A percentile compares a stretch with the other conserved stretches of the same genome.
These are phyloP conservation scores for Lathyrus oleraceus DNA, from an alignment of 306 rosid species.

Conservation along the genomic window DNA sequence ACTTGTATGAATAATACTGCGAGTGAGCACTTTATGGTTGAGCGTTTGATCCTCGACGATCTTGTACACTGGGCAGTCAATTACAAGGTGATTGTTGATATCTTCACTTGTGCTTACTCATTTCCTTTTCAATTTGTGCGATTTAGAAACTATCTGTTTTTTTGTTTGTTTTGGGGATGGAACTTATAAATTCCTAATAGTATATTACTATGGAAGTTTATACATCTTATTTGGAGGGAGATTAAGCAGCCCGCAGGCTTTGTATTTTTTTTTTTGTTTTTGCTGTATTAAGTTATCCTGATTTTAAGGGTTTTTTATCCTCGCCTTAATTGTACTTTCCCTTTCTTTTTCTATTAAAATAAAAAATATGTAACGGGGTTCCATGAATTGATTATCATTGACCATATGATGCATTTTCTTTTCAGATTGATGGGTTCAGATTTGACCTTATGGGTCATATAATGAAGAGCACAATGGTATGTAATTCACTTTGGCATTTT, in stretches of 20 bases:
- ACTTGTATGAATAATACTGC: constrained; percentile 94
- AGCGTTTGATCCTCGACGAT: constrained; percentile 87
- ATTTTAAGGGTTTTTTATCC: neutral
- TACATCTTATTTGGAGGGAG: constrained; percentile 23
- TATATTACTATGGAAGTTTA: neutral
- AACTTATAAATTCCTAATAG: constrained; percentile 5
- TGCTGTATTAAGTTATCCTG: constrained; percentile 9
- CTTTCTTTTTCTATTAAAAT: neutral
- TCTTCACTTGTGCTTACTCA: constrained; percentile 27
- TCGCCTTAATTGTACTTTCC: neutral
- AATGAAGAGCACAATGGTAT: constrained; percentile 95
- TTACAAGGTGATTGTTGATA: constrained; percentile 70
- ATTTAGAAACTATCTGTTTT: constrained; percentile 23
- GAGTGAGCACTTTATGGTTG: constrained; percentile 94
- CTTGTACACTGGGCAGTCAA: constrained; percentile 87
- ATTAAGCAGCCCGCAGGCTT: constrained; percentile 14
- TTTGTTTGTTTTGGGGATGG: neutral
- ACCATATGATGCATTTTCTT: constrained; percentile 23
- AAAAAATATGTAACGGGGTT: constrained; percentile 9
- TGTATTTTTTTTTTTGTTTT: constrained; percentile 16
- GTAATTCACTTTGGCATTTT: constrained; percentile 35
- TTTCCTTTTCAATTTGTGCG: constrained; percentile 23
- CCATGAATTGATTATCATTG: constrained; percentile 12
- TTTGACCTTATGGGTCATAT: constrained; percentile 98
- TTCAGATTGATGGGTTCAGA: constrained; percentile 96